phyloP scores from a whole-genome alignment of 139 green algal species.

The Chlamydomonas schloesseri region DNA sequence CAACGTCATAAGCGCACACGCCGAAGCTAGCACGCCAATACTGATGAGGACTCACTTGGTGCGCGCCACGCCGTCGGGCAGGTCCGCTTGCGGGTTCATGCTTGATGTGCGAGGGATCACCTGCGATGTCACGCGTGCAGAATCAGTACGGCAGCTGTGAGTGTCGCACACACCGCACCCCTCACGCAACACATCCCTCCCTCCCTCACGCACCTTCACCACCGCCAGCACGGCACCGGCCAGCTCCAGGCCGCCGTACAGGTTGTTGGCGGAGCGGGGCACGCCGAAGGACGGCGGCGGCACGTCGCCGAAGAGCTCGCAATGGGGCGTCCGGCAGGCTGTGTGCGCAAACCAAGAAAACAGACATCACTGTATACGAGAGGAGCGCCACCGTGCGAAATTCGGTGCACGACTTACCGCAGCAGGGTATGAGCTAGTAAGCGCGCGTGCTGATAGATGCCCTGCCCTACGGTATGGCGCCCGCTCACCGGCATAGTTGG shows the following conservation, averaged over 20 bases:
- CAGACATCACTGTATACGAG: background rate
- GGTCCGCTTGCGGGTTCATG: no score
- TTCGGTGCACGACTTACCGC: background rate
- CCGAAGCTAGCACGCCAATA: background rate
- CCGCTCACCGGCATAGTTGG: slow-evolving; percentile 2
- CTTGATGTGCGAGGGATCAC: no score
- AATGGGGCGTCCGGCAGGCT: slow-evolving; percentile 27
- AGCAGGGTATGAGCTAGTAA: no score
- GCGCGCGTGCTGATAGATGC: background rate
- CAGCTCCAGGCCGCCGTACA: background rate
- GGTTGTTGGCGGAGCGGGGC: slow-evolving; percentile 4
- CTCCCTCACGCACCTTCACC: background rate
- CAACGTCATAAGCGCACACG: background rate
- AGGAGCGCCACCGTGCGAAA: background rate
- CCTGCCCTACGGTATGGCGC: background rate
- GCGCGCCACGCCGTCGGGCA: no score
- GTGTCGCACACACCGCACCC: background rate
- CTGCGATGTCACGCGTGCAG: no score
- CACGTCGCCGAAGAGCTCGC: slow-evolving; percentile 25
- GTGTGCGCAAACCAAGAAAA: background rate
- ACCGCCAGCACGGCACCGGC: slow-evolving; percentile 3
- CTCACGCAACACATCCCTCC: no score
- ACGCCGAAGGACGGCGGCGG: background rate
- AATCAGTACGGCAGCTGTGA: no score
- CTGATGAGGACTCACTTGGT: background rate